These are phyloP conservation scores for Flueggea neowawraea DNA, from an alignment of 441 rosid genomes.

Conservation along the genomic window DNA sequence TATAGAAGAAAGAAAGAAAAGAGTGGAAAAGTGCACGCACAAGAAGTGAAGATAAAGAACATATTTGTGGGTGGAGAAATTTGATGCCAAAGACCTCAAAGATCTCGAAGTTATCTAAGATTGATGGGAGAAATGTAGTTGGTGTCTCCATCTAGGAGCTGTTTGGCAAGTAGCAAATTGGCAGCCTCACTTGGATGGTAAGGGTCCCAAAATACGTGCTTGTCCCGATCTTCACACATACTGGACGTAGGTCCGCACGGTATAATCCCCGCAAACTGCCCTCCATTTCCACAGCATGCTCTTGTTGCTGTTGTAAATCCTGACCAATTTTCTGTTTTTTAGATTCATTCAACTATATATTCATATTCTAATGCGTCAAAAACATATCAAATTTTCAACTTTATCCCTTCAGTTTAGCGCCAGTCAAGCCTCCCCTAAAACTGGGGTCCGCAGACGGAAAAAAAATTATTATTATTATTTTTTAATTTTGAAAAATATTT, in stretches of 20 bases:
- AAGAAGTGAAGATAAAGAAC: no score
- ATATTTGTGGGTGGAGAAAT: no score
- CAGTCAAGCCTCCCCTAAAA: no score
- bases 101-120: slow-evolving; percentile 64
- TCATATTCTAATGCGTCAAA: no score
- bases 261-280: slow-evolving; percentile 82
- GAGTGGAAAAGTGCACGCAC: no score
- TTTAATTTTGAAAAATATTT: no score
- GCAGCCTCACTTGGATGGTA: slow-evolving; percentile 98
- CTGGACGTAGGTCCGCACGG: slow-evolving; percentile 94
- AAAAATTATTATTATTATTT: no score
- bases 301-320: slow-evolving; percentile 71
- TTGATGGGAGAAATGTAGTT: slow-evolving; percentile 65
- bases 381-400: no score
- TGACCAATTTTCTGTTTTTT: slow-evolving; percentile 4
- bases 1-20: no score
- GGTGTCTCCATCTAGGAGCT: slow-evolving; percentile 57
- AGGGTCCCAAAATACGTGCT: slow-evolving; percentile 96
- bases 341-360: no score
- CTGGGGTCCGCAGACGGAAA: no score
- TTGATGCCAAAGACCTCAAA: slow-evolving; percentile 14
- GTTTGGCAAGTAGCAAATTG: slow-evolving; percentile 64
- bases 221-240: slow-evolving; percentile 55
- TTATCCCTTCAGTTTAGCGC: no score
- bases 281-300: slow-evolving; percentile 94